Percentiles rank a stretch among this genome's conserved stretches.
Conservation (phyloP, 345 rosid species). For the Clausena lansium region DNA sequence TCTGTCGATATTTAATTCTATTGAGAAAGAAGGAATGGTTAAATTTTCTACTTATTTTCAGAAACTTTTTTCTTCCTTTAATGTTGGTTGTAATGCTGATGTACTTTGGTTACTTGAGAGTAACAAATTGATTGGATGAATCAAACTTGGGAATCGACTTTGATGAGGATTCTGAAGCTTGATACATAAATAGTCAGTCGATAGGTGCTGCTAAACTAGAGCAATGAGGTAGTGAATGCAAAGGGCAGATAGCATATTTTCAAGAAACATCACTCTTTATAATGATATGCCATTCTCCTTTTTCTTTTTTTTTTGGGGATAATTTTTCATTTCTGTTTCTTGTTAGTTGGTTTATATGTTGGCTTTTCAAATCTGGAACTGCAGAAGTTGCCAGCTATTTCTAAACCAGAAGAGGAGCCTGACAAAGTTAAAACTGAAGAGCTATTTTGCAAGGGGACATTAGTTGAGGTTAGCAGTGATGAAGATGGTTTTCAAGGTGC, state of each 20-base stretch:
- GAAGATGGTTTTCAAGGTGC: conserved; percentile 91
- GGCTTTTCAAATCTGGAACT: conserved; percentile 13
- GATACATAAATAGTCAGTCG: not conserved
- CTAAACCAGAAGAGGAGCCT: conserved; percentile 23
- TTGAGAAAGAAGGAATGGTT: not conserved
- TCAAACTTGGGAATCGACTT: not conserved
- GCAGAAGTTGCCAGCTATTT: conserved; percentile 31
- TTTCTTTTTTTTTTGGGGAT: not conserved
- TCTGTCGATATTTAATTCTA: too few relatives aligned
- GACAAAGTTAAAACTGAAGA: conserved; percentile 12
- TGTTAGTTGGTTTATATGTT: not conserved
- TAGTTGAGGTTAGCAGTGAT: conserved; percentile 68
- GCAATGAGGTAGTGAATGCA: not conserved
- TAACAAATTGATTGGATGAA: not conserved
- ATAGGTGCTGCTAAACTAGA: not conserved
- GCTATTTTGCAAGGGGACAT: conserved; percentile 27
- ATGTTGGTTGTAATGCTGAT: not conserved
- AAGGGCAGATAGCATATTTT: not conserved
- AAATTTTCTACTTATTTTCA: not conserved
- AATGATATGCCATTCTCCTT: not conserved
- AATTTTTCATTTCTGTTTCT: not conserved
- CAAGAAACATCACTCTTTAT: not conserved
- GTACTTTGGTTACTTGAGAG: not conserved
- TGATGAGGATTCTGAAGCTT: not conserved
- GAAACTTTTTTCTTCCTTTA: not conserved